These are phyloP conservation scores for Physcomitrium patens DNA, from an alignment of 225 moss, liverwort and hornwort genomes.

Conservation along the genomic window DNA sequence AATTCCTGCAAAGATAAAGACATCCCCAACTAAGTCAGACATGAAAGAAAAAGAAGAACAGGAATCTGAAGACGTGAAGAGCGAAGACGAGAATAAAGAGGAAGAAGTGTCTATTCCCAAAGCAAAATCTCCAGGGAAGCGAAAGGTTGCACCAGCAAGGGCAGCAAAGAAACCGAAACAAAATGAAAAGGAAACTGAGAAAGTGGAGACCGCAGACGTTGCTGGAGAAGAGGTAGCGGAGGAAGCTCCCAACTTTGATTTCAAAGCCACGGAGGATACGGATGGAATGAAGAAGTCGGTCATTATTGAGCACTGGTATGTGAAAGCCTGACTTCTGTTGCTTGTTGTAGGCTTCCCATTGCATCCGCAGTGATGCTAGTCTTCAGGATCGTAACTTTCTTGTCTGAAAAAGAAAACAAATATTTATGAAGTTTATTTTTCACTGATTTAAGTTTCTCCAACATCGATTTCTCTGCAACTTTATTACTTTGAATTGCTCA, in stretches of 20 bases:
- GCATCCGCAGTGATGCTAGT: not conserved
- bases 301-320: slow-evolving; percentile 62
- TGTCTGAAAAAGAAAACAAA: not conserved
- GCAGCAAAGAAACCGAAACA: slow-evolving; percentile 20
- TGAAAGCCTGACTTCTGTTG: slow-evolving; percentile 4
- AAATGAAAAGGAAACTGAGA: not conserved
- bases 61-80: slow-evolving; percentile 27
- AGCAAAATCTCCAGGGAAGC: slow-evolving; percentile 30
- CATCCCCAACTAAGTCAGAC: slow-evolving; percentile 26
- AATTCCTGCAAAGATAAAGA: slow-evolving; percentile 29
- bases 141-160: slow-evolving; percentile 26
- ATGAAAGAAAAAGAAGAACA: slow-evolving; percentile 33
- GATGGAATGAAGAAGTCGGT: slow-evolving; percentile 50
- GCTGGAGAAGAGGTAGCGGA: slow-evolving; percentile 25
- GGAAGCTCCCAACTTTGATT: slow-evolving; percentile 29
- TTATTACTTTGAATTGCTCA: not conserved
- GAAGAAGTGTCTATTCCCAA: slow-evolving; percentile 17
- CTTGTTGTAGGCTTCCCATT: slow-evolving; percentile 18
- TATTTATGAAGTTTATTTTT: not conserved
- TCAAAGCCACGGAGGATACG: slow-evolving; percentile 24
- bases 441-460: not conserved
- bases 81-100: slow-evolving; percentile 30
- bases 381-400: not conserved
- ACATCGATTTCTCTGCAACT: not conserved
- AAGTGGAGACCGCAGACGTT: slow-evolving; percentile 26